These are phyloP conservation scores for Fusarium sp. DNA, from an alignment of 2,329 filamentous ascomycete species.

Conservation along the genomic window DNA sequence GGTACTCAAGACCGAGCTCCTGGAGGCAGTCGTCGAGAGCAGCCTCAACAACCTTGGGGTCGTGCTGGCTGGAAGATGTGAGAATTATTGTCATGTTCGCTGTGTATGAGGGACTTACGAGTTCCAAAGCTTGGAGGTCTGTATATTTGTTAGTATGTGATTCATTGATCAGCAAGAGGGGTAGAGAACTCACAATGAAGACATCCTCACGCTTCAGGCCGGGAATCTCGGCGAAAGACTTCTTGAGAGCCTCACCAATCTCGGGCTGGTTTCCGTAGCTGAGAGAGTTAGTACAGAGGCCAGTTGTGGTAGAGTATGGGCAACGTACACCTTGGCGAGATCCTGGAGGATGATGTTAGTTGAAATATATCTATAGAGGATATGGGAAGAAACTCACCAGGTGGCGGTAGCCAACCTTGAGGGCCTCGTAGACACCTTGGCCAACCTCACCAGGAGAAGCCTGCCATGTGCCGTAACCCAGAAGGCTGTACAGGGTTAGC, in stretches of 20 bases:
- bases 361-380: no score
- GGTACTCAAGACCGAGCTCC: conserved; percentile 74
- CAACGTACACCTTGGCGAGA: conserved; percentile 59
- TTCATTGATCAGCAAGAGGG: background rate
- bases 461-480: conserved; percentile 25
- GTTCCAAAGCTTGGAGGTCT: conserved; percentile 74
- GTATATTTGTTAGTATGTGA: background rate
- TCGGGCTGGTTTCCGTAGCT: conserved; percentile 76
- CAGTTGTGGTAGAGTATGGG: background rate
- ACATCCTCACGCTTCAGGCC: conserved; percentile 74
- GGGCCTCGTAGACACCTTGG: conserved; percentile 61
- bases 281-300: background rate
- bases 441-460: conserved; percentile 52
- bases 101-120: conserved; percentile 32
- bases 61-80: conserved; percentile 44
- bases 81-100: background rate
- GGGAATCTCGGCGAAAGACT: conserved; percentile 77
- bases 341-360: conserved; percentile 49
- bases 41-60: conserved; percentile 64
- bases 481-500: background rate
- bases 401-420: conserved; percentile 65
- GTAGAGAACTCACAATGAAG: conserved; percentile 60
- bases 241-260: conserved; percentile 56
- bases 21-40: conserved; percentile 73
- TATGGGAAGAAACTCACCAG: conserved; percentile 46